Evolutionary conservation across 495 filamentous ascomycete species (phyloP).

Genomic region (Podospora didyma): DNA sequence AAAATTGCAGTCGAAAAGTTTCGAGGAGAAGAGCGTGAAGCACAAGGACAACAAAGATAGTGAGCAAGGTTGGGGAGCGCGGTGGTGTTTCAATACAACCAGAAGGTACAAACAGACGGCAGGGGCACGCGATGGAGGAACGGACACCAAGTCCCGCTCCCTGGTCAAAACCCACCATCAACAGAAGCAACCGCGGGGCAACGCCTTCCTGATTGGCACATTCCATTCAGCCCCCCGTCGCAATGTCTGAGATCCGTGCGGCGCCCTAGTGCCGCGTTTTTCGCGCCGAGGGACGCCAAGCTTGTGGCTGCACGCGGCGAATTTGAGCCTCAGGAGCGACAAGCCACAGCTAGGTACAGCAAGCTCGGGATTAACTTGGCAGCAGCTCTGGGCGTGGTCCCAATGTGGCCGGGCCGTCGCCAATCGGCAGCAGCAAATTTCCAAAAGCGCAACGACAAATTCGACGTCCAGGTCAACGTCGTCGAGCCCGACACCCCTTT

Average conservation of each 20-base stretch:
- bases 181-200: conserved; percentile 48
- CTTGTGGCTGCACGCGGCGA: conserved; percentile 21
- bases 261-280: conserved; percentile 24
- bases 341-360: conserved; percentile 3
- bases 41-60: neutral
- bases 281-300: conserved; percentile 9
- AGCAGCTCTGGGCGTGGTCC: neutral
- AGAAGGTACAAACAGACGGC: conserved; percentile 23
- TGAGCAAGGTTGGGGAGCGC: neutral
- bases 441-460: conserved; percentile 4
- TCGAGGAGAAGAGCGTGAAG: neutral
- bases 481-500: neutral
- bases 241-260: conserved; percentile 13
- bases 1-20: neutral
- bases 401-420: neutral
- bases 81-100: conserved; percentile 13
- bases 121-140: conserved; percentile 25
- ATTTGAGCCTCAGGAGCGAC: conserved; percentile 1
- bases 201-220: conserved; percentile 39
- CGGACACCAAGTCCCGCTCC: conserved; percentile 22
- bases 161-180: conserved; percentile 28
- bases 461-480: conserved; percentile 1
- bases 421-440: conserved; percentile 5
- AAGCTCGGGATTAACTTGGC: too few species aligned
- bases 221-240: conserved; percentile 1